These are phyloP conservation scores for Debaryomyces sp. DNA, from an alignment of 1,139 yeast genomes.

Conservation along the genomic window DNA sequence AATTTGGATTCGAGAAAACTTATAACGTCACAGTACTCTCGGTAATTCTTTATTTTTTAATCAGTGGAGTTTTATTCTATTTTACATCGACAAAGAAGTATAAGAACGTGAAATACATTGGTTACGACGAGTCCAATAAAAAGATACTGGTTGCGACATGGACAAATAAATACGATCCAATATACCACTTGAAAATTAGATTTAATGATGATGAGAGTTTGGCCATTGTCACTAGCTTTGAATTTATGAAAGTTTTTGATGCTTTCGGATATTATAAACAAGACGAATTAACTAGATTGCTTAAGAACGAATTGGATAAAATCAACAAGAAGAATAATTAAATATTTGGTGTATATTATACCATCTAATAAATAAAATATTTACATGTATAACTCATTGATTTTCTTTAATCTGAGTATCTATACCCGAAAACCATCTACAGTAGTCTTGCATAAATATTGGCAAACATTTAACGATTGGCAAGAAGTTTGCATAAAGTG, in stretches of 20 bases:
- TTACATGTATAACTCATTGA: background rate
- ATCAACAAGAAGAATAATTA: constrained; percentile 19
- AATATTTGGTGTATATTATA: background rate
- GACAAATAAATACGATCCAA: constrained; percentile 48
- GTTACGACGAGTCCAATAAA: constrained; percentile 40
- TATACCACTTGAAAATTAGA: constrained; percentile 37
- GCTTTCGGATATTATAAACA: constrained; percentile 48
- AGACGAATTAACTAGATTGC: constrained; percentile 35
- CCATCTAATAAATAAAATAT: constrained; percentile 1
- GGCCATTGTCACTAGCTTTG: constrained; percentile 25
- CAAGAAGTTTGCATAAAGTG: constrained; percentile 62
- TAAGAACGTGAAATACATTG: constrained; percentile 62
- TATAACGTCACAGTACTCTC: constrained; percentile 35
- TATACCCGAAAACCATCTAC: constrained; percentile 57
- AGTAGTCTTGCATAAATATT: constrained; percentile 40
- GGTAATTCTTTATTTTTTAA: constrained; percentile 55
- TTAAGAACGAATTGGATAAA: constrained; percentile 31
- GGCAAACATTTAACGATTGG: constrained; percentile 60
- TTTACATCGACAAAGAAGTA: constrained; percentile 43
- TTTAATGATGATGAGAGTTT: constrained; percentile 27
- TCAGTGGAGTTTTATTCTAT: constrained; percentile 51
- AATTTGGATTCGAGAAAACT: constrained; percentile 45
- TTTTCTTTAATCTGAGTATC: constrained; percentile 37
- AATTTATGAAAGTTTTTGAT: constrained; percentile 50
- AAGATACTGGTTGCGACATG: constrained; percentile 41